Conservation (phyloP, 495 filamentous ascomycete genomes). For the Articulospora tetracladia region DNA sequence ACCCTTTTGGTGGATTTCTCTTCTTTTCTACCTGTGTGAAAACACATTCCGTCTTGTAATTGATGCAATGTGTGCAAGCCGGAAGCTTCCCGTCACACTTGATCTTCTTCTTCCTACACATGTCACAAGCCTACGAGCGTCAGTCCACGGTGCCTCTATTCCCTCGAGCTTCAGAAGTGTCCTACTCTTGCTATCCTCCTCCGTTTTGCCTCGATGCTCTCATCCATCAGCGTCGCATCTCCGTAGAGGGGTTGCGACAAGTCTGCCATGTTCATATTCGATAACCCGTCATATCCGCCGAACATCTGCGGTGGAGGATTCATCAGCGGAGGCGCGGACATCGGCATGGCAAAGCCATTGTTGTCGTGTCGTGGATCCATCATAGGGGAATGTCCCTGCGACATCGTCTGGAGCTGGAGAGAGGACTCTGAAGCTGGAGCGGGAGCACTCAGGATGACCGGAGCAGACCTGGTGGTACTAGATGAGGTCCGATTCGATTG, state of each 20-base stretch:
- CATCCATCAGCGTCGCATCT: constrained; percentile 50
- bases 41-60: constrained; percentile 97
- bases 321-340: constrained; percentile 53
- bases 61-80: constrained; percentile 91
- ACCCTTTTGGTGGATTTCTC: constrained; percentile 90
- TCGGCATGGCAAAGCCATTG: constrained; percentile 45
- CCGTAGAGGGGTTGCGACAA: constrained; percentile 59
- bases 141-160: constrained; percentile 24
- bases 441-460: not conserved
- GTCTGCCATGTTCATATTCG: constrained; percentile 40
- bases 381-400: constrained; percentile 20
- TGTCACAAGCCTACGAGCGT: constrained; percentile 78
- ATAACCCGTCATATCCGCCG: constrained; percentile 61
- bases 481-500: not conserved
- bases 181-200: constrained; percentile 86
- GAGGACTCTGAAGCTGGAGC: not conserved
- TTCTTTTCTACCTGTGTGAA: constrained; percentile 99
- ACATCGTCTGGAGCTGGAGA: constrained; percentile 9
- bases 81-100: constrained; percentile 98
- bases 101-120: constrained; percentile 99
- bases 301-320: constrained; percentile 71
- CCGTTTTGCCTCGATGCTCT: constrained; percentile 83
- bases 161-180: constrained; percentile 1
- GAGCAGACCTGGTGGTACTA: no score
- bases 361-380: constrained; percentile 44